Evolutionary conservation across 2,329 filamentous ascomycete genomes (phyloP).

Genomic region (Didymella segeticola): DNA sequence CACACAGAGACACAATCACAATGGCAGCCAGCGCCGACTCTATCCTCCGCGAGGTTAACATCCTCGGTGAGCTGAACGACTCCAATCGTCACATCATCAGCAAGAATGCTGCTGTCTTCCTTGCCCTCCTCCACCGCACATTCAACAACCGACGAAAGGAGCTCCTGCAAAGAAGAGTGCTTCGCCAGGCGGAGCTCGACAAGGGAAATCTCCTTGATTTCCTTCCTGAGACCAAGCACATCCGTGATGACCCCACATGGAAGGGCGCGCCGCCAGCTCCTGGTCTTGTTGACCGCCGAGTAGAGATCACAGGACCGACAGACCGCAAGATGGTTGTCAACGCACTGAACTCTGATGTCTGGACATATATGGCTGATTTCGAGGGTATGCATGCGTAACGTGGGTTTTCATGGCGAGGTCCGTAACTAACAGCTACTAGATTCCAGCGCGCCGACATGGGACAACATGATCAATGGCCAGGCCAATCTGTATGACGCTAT

Average conservation of each 20-base stretch:
- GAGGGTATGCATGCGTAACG: slow-evolving; percentile 70
- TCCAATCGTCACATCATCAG: slow-evolving; percentile 89
- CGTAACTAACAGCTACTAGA: slow-evolving; percentile 61
- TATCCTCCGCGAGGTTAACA: slow-evolving; percentile 85
- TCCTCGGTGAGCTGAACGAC: slow-evolving; percentile 80
- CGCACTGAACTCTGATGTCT: slow-evolving; percentile 92
- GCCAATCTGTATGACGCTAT: slow-evolving; percentile 97
- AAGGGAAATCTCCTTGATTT: slow-evolving; percentile 89
- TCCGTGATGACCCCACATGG: slow-evolving; percentile 94
- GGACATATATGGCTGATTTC: slow-evolving; percentile 99
- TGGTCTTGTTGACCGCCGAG: slow-evolving; percentile 87
- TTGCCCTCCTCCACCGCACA: slow-evolving; percentile 91
- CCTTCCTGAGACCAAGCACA: slow-evolving; percentile 91
- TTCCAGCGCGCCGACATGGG: slow-evolving; percentile 95
- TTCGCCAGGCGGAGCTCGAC: slow-evolving; percentile 92
- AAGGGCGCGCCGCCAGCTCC: slow-evolving; percentile 90
- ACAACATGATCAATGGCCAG: slow-evolving; percentile 99
- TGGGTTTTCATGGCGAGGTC: too few relatives aligned
- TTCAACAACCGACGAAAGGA: slow-evolving; percentile 90
- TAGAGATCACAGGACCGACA: slow-evolving; percentile 96
- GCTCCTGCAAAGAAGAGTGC: slow-evolving; percentile 83
- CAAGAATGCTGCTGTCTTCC: slow-evolving; percentile 87
- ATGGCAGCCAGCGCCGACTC: slow-evolving; percentile 64
- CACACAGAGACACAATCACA: slow-evolving; percentile 19
- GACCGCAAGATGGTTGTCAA: slow-evolving; percentile 99